Evolutionary conservation across 192 early-diverging fungal species (phyloP).

Genomic region (Backusella liffmaniae): DNA sequence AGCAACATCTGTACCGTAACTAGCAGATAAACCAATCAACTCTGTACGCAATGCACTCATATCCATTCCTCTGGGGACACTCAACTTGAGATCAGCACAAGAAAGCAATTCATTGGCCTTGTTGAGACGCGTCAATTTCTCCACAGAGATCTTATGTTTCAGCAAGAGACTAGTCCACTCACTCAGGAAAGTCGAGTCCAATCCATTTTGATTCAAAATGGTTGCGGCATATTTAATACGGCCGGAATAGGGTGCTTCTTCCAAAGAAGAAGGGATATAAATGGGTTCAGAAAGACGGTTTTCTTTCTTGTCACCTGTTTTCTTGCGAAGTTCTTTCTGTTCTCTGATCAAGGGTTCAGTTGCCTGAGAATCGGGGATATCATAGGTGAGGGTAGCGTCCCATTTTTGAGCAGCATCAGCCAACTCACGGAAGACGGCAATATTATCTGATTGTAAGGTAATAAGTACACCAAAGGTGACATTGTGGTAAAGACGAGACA

Average conservation of each 20-base stretch:
- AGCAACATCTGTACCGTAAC: conserved; percentile 79
- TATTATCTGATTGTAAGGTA: conserved; percentile 66
- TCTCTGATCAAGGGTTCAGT: conserved; percentile 50
- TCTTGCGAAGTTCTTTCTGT: conserved; percentile 30
- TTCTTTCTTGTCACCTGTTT: conserved; percentile 29
- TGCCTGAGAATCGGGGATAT: conserved; percentile 66
- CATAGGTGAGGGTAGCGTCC: conserved; percentile 84
- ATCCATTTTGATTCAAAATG: conserved; percentile 79
- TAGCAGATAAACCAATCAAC: conserved; percentile 69
- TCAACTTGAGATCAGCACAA: conserved; percentile 83
- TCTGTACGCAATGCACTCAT: conserved; percentile 68
- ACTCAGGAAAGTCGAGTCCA: conserved; percentile 73
- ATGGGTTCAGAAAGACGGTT: conserved; percentile 22
- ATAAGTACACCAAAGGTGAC: conserved; percentile 94
- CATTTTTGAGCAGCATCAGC: conserved; percentile 75
- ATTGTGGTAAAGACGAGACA: conserved; percentile 88
- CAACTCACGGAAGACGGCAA: conserved; percentile 78
- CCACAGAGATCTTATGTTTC: conserved; percentile 77
- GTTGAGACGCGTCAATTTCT: conserved; percentile 84
- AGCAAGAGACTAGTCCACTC: conserved; percentile 80
- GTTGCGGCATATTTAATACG: conserved; percentile 87
- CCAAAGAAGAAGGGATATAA: conserved; percentile 51
- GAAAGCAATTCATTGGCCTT: conserved; percentile 56
- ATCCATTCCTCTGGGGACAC: conserved; percentile 65
- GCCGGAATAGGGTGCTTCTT: conserved; percentile 86